Percentiles rank a stretch among this genome's conserved stretches.
These are phyloP conservation scores for Mycena leptocephala DNA, from an alignment of 768 basidiomycete species.

Conservation along the genomic window DNA sequence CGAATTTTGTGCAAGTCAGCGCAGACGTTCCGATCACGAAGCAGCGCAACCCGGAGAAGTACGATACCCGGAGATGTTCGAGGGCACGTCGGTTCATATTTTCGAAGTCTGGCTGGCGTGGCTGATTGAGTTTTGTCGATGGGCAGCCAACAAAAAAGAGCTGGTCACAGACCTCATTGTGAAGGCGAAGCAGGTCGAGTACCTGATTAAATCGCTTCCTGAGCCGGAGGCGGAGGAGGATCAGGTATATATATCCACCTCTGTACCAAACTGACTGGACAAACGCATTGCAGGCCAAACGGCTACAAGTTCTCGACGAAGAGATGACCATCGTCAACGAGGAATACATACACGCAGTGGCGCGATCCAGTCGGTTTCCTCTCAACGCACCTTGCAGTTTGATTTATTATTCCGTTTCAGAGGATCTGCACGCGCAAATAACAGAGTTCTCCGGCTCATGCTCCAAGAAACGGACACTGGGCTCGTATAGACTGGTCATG, in stretches of 20 bases:
- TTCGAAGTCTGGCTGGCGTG: no score
- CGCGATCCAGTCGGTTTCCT: conserved; percentile 78
- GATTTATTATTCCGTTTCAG: conserved; percentile 53
- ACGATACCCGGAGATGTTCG: no score
- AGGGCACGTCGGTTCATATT: no score
- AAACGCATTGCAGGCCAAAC: conserved; percentile 63
- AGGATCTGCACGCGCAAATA: conserved; percentile 73
- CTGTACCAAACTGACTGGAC: background rate
- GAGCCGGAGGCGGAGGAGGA: conserved; percentile 85
- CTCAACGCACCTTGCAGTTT: background rate
- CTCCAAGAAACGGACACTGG: conserved; percentile 65
- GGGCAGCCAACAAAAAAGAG: conserved; percentile 91
- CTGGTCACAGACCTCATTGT: conserved; percentile 86
- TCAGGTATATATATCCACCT: conserved; percentile 65
- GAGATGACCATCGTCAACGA: conserved; percentile 83
- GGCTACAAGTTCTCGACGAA: conserved; percentile 72
- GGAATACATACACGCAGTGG: conserved; percentile 82
- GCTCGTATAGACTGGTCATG: no score
- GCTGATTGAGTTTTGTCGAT: no score
- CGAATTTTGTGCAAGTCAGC: conserved; percentile 86
- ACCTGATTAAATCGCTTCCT: conserved; percentile 87
- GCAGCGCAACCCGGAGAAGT: no score
- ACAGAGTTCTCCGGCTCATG: conserved; percentile 73
- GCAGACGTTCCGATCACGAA: conserved; percentile 82
- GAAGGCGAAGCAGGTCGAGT: conserved; percentile 93